These are phyloP conservation scores for Cupressus sempervirens DNA, from an alignment of 75 land plant genomes.

Conservation along the genomic window DNA sequence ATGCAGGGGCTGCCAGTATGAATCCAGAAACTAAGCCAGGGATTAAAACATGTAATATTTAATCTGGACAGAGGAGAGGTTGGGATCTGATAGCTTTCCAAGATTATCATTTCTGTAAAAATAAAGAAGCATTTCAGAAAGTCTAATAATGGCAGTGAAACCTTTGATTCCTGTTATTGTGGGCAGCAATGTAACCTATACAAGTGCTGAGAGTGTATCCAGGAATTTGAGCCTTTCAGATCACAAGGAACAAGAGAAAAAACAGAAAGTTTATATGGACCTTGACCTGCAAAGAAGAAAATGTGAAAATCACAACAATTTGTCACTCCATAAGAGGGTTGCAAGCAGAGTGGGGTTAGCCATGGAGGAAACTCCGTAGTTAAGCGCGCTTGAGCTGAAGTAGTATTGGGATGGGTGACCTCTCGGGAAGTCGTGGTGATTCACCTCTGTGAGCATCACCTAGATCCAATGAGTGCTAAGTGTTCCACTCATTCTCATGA, in stretches of 20 bases:
- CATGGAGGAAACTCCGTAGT: too few species aligned
- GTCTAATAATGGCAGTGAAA: neutral
- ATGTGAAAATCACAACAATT: neutral
- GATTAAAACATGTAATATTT: neutral
- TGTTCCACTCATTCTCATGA: too few species aligned
- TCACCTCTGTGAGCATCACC: too few species aligned
- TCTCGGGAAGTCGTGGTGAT: too few species aligned
- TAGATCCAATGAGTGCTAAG: too few species aligned
- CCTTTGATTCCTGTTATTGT: neutral
- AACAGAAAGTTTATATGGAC: neutral
- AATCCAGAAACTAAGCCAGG: neutral
- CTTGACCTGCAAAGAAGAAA: neutral
- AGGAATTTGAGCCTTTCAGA: neutral
- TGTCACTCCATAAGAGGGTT: too few species aligned
- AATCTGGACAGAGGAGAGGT: neutral
- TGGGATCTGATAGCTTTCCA: neutral
- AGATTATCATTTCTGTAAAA: neutral
- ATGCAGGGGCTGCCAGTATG: too few species aligned
- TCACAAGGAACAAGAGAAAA: neutral
- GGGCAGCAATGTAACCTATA: neutral
- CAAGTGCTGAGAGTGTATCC: neutral
- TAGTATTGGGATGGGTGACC: too few species aligned
- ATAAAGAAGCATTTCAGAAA: neutral
- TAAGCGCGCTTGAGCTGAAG: too few species aligned
- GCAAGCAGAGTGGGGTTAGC: too few species aligned